These are phyloP conservation scores for Euphorbia peplus DNA, from an alignment of 345 rosid species.

Conservation along the genomic window DNA sequence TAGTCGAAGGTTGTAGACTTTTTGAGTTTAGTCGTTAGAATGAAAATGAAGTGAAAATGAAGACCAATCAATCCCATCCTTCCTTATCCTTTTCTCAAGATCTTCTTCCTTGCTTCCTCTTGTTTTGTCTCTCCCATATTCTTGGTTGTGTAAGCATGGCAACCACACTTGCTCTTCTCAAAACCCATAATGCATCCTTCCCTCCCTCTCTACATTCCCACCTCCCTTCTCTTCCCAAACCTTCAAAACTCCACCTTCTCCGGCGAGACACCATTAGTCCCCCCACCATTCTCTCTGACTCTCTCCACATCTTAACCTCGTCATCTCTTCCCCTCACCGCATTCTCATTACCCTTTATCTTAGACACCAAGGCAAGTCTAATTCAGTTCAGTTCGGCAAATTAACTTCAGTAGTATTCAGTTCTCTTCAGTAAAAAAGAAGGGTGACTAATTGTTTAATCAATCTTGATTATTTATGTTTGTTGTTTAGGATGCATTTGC, in stretches of 20 bases:
- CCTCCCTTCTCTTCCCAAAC: conserved; percentile 10
- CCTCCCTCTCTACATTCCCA: conserved; percentile 17
- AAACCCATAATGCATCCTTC: conserved; percentile 38
- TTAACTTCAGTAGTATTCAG: too few relatives aligned
- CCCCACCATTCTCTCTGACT: conserved; percentile 18
- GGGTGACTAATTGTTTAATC: neutral
- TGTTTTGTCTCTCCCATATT: neutral
- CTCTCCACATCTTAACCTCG: conserved; percentile 32
- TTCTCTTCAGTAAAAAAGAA: too few relatives aligned
- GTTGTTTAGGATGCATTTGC: conserved; percentile 67
- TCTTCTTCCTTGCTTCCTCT: neutral
- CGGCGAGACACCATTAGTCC: conserved; percentile 13
- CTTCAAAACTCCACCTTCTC: conserved; percentile 17
- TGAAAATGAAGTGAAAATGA: too few relatives aligned
- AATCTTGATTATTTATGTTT: neutral
- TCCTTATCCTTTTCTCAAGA: conserved; percentile 11
- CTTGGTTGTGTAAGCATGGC: conserved; percentile 42
- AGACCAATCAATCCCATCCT: too few relatives aligned
- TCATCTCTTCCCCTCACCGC: conserved; percentile 59
- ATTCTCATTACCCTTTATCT: conserved; percentile 53
- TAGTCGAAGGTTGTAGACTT: too few relatives aligned
- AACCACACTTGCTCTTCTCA: conserved; percentile 59
- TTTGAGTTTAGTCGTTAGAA: too few relatives aligned
- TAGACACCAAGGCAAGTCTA: conserved; percentile 57
- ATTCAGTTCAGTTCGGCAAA: too few relatives aligned